phyloP scores from a whole-genome alignment of 331 rosid genomes.

The Pyrus hybrid region DNA sequence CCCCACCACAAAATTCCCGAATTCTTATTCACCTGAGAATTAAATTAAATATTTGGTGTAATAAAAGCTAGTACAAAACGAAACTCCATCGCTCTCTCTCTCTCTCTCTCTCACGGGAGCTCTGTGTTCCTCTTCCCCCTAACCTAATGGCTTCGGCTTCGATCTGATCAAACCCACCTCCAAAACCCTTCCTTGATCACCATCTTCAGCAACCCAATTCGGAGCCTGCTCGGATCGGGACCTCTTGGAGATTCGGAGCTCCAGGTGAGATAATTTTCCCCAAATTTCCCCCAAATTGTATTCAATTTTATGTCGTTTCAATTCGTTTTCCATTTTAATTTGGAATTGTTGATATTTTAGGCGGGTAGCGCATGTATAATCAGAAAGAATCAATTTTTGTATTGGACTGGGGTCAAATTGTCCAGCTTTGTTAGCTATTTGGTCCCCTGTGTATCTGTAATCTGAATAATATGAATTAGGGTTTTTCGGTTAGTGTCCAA shows the following conservation, averaged over 20 bases:
- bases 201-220: not conserved
- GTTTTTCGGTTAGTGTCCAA: not conserved
- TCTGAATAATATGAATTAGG: constrained; percentile 5
- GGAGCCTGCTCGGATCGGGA: not conserved
- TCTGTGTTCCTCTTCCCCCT: not conserved
- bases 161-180: constrained; percentile 18
- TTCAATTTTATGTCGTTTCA: not conserved
- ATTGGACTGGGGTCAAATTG: not conserved
- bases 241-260: not conserved
- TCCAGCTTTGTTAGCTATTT: not conserved
- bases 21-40: not conserved
- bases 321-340: not conserved
- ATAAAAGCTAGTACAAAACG: not conserved
- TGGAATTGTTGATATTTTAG: not conserved
- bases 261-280: constrained; percentile 15
- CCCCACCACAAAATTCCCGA: constrained; percentile 4
- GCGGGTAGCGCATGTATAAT: not conserved
- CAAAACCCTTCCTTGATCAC: not conserved
- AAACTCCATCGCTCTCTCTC: not conserved
- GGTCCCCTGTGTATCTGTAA: not conserved
- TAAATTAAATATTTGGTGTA: not conserved
- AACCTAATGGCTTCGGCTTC: constrained; percentile 12
- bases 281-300: not conserved
- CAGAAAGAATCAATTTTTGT: constrained; percentile 12
- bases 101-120: not conserved